Evolutionary conservation across 208 protist genomes (phyloP), one percentile per base, ranked within the genome.

Genomic region (Novymonas esmeraldas): DNA sequence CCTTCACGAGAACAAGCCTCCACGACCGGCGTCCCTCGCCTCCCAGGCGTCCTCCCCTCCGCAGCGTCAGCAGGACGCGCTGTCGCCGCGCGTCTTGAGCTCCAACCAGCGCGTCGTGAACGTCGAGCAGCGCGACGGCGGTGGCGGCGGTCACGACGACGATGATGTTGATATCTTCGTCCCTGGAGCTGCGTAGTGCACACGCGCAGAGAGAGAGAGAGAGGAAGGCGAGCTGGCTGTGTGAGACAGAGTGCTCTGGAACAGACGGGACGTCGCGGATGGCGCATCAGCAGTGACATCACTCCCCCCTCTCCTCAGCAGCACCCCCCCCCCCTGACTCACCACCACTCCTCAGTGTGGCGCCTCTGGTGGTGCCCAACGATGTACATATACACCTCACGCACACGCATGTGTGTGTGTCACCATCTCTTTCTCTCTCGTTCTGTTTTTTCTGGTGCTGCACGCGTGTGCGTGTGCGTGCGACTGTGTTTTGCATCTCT

Each of bases 151-250:
- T 0, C 61, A 58, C 36, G 64, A 68, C 7, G 69, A 72, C n/a
- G 45, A 57, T 20, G 18, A 44, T 0, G 61, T 26, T 22, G 60
- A 70, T 55, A 76, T 76, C 44, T 76, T 76, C 29, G 49, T 74
- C 0, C 56, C 70, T 6, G 20, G 24, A 4, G 42, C 59, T 14
- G 29, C 50, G 33, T 75, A 31, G 41, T 2, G 20, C 31, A 16
- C 10, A 48, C 14, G 3, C 6, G 20, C 36, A 20, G 16, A 18
- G n/a, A 20, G 20, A 16, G 16, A 16, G 20, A 33, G 13, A 2
- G n/a, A 34, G 29, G 1, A 18, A 18, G 26, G 13, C 22, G 13
- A 28, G n/a, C 14, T 22, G 13, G 31, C 26, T 29, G 54, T 6
- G 39, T 20, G 56, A 41, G 38, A 36, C 13, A 1, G 36, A 11